Conservation (phyloP, 208 protist species). For the Leishmania tropica region DNA sequence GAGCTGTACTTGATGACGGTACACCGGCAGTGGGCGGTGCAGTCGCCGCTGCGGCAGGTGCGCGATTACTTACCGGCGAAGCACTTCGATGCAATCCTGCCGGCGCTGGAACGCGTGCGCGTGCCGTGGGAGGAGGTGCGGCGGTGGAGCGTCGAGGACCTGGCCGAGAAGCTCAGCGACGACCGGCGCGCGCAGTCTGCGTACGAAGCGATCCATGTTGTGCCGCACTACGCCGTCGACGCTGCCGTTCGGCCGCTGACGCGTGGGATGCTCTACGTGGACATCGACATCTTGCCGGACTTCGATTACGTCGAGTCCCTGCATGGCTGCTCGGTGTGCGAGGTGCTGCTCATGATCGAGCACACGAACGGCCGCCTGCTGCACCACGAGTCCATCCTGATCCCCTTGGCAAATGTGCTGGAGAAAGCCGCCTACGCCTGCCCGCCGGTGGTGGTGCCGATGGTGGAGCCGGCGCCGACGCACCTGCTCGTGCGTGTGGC, state of each 20-base stretch:
- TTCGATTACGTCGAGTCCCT: conserved; percentile 95
- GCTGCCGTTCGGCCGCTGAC: conserved; percentile 97
- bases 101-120: conserved; percentile 95
- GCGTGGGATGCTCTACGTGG: conserved; percentile 93
- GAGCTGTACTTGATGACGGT: conserved; percentile 95
- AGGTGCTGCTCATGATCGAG: conserved; percentile 97
- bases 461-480: conserved; percentile 96
- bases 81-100: conserved; percentile 86
- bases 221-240: conserved; percentile 95
- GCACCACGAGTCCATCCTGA: conserved; percentile 95
- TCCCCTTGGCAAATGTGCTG: conserved; percentile 80
- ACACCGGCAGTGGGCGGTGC: conserved; percentile 96
- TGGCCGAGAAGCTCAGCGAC: conserved; percentile 94
- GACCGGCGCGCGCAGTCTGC: conserved; percentile 83
- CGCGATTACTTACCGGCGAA: conserved; percentile 75
- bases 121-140: conserved; percentile 96
- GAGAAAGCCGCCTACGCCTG: conserved; percentile 74
- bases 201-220: conserved; percentile 93
- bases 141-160: conserved; percentile 91
- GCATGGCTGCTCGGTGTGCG: conserved; percentile 85
- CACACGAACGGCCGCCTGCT: conserved; percentile 97
- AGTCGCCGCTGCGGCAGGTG: conserved; percentile 94
- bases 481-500: conserved; percentile 95
- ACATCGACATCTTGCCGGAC: conserved; percentile 96
- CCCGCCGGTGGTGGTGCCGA: conserved; percentile 96